Evolutionary conservation across 2,329 filamentous ascomycete genomes (phyloP).

Genomic region (Neophaeococcomyces aloes): DNA sequence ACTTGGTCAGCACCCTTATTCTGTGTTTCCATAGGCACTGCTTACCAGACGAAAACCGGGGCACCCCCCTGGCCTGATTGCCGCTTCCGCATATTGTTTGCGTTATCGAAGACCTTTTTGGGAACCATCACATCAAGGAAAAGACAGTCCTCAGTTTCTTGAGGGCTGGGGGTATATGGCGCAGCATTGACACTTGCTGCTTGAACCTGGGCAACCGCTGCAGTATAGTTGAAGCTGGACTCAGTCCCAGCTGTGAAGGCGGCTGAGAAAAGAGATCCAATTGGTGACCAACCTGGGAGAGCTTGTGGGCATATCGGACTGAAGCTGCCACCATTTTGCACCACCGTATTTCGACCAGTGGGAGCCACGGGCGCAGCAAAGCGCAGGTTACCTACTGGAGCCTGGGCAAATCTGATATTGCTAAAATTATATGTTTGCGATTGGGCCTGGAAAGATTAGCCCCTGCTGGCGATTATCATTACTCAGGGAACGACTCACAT

Average conservation of each 20-base stretch:
- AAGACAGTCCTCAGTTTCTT: slow-evolving; percentile 29
- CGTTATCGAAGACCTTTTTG: slow-evolving; percentile 25
- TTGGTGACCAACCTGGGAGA: slow-evolving; percentile 34
- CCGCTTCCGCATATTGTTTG: slow-evolving; percentile 27
- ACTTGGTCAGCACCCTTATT: not conserved
- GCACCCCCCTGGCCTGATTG: slow-evolving; percentile 26
- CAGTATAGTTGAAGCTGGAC: slow-evolving; percentile 24
- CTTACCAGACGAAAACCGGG: slow-evolving; percentile 30
- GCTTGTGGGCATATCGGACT: slow-evolving; percentile 38
- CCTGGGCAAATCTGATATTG: slow-evolving; percentile 47
- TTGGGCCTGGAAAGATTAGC: slow-evolving; percentile 19
- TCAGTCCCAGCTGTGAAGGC: slow-evolving; percentile 22
- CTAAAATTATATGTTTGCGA: slow-evolving; percentile 44
- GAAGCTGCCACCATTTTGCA: slow-evolving; percentile 38
- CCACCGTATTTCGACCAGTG: slow-evolving; percentile 31
- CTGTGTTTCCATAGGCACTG: slow-evolving; percentile 13
- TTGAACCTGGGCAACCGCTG: slow-evolving; percentile 18
- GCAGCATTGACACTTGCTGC: slow-evolving; percentile 16
- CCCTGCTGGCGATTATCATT: slow-evolving; percentile 16
- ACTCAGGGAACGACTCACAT: slow-evolving; percentile 15
- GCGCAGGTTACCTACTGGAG: slow-evolving; percentile 41
- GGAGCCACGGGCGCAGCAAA: slow-evolving; percentile 40
- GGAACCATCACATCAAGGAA: slow-evolving; percentile 31
- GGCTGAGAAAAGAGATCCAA: slow-evolving; percentile 27
- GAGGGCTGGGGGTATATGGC: slow-evolving; percentile 27